Evolutionary conservation across 768 basidiomycete genomes (phyloP), one percentile per base, ranked within the genome.

Genomic region (Suillus subalutaceus): DNA sequence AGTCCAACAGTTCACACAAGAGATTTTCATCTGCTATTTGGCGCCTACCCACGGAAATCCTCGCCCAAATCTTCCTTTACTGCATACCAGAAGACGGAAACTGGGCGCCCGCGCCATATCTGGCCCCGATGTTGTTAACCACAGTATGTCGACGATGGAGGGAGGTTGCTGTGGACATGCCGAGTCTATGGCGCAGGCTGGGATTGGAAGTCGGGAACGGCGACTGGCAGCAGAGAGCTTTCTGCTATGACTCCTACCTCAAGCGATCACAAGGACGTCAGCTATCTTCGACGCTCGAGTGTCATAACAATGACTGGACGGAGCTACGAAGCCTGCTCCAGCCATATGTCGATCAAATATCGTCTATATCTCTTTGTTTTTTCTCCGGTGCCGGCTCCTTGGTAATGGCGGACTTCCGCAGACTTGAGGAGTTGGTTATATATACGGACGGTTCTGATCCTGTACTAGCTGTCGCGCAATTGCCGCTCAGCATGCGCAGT

Each of bases 21-120:
- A 67, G 69, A 4, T 68, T 74, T 2, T 40, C 71, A 30, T 73
- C 73, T 7, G 66, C 69, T 44, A 81, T 86, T 65, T 71, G 75
- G 61, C 67, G 70, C 8, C 73, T 86, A 6, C 85, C 85, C 7
- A 60, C 79, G 1, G 85, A 86, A 70, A 70, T 86, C 6, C 78
- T 79, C 35, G 77, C 80, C 32, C 81, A 85, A 72, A 82, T 86
- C 30, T 50, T 50, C 23, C n/a, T 26, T 26, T 26, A 78, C 26
- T 82, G 79, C 67, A 68, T 80, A 23, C 70, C 75, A 10, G 46
- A n/a, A 48, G n/a, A n/a, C 5, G n/a, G 5, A 48, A 48, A 23
- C n/a, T 13, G 5, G n/a, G 77, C 78, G 61, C 74, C 74, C 20
- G 68, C 72, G 35, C 61, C 67, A 16, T 8, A 12, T n/a, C n/a